A percentile compares a stretch with the other conserved stretches of the same genome.
These are phyloP conservation scores for Triangularia setosa DNA, from an alignment of 2,329 filamentous ascomycete species.

Conservation along the genomic window DNA sequence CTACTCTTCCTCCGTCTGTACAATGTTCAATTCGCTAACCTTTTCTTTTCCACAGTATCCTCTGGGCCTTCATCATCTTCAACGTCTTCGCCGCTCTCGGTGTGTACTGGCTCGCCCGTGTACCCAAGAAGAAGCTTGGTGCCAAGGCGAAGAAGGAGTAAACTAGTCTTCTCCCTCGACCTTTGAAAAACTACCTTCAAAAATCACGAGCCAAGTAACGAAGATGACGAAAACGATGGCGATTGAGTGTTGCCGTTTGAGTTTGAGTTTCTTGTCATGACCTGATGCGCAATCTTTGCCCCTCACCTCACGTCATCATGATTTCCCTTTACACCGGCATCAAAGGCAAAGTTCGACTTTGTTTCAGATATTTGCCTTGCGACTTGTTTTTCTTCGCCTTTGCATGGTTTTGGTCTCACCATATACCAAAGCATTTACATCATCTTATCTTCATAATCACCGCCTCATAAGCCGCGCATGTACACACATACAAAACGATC, in stretches of 20 bases:
- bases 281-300: background rate
- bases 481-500: background rate
- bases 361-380: background rate
- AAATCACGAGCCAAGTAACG: background rate
- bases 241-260: background rate
- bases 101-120: slow-evolving; percentile 44
- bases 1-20: background rate
- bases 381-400: background rate
- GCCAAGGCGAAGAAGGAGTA: slow-evolving; percentile 25
- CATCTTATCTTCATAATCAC: background rate
- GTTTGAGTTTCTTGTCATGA: background rate
- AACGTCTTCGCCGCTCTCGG: slow-evolving; percentile 46
- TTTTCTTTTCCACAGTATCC: slow-evolving; percentile 40
- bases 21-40: slow-evolving; percentile 7
- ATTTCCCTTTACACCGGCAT: background rate
- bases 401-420: background rate
- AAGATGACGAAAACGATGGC: background rate
- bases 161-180: background rate
- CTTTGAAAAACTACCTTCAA: background rate
- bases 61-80: slow-evolving; percentile 52
- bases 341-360: background rate
- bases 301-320: background rate
- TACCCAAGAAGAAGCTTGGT: slow-evolving; percentile 33
- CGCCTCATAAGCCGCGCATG: background rate
- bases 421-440: background rate